phyloP scores from a whole-genome alignment of 805 yeast genomes.

The Candida namnaoensis region DNA sequence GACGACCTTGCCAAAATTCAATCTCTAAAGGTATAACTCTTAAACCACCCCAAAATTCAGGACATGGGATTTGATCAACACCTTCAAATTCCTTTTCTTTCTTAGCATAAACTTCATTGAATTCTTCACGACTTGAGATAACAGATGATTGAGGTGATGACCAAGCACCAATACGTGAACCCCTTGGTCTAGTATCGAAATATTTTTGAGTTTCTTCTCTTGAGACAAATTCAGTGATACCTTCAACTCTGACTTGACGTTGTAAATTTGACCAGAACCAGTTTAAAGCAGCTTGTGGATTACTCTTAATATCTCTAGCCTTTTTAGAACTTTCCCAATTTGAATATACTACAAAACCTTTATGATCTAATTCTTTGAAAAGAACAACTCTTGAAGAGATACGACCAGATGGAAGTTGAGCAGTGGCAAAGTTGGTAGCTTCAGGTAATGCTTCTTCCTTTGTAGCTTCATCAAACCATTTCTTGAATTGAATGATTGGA shows the following conservation, averaged over 20 bases:
- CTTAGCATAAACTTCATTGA: constrained; percentile 42
- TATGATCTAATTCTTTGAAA: constrained; percentile 79
- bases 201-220: constrained; percentile 71
- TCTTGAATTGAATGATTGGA: constrained; percentile 73
- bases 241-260: constrained; percentile 92
- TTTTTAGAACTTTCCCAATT: constrained; percentile 90
- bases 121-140: constrained; percentile 48
- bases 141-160: constrained; percentile 80
- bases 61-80: constrained; percentile 69
- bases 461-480: constrained; percentile 79
- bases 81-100: constrained; percentile 52
- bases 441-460: constrained; percentile 66
- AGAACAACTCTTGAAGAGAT: constrained; percentile 79
- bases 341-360: constrained; percentile 82
- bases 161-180: constrained; percentile 94
- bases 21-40: constrained; percentile 81
- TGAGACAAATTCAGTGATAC: constrained; percentile 63
- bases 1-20: constrained; percentile 97
- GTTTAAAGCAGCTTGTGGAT: constrained; percentile 74
- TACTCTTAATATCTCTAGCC: constrained; percentile 57
- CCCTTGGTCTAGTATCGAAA: constrained; percentile 84
- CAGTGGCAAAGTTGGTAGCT: constrained; percentile 81
- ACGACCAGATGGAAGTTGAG: constrained; percentile 82
- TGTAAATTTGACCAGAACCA: constrained; percentile 91
- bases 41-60: constrained; percentile 94